Evolutionary conservation across 495 filamentous ascomycete genomes (phyloP).

Genomic region (Aspergillus bridgeri): DNA sequence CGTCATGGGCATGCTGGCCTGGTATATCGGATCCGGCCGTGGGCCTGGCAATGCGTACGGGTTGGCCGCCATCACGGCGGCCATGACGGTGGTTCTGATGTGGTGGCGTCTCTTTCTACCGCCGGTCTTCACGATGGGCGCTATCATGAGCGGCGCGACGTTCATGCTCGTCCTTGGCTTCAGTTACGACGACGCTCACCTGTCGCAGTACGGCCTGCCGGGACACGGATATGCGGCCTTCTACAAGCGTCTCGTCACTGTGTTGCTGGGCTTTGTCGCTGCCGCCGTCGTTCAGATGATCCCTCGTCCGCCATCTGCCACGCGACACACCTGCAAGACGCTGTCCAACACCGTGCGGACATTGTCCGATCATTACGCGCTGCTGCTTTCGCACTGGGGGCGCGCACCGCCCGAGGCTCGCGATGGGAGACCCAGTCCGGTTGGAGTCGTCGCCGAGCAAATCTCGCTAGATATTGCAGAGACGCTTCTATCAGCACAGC

Average conservation of each 20-base stretch:
- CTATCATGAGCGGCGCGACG: constrained; percentile 37
- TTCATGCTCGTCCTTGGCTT: constrained; percentile 35
- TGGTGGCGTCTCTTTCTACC: constrained; percentile 36
- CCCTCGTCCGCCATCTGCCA: constrained; percentile 39
- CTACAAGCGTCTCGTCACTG: constrained; percentile 37
- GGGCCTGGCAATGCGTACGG: constrained; percentile 39
- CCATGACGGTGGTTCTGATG: constrained; percentile 27
- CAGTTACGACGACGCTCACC: constrained; percentile 35
- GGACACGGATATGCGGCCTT: constrained; percentile 39
- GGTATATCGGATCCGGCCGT: constrained; percentile 42
- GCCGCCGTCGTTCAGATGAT: constrained; percentile 38
- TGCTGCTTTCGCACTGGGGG: constrained; percentile 37
- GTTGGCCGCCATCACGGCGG: constrained; percentile 34
- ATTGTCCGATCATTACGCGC: constrained; percentile 40
- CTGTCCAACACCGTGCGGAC: constrained; percentile 34
- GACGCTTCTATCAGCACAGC: constrained; percentile 23
- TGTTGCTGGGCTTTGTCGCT: constrained; percentile 34
- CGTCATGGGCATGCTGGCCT: constrained; percentile 34
- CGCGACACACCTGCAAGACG: constrained; percentile 35
- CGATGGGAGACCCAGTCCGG: constrained; percentile 2
- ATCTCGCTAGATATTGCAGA: constrained; percentile 29
- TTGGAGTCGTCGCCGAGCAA: constrained; percentile 25
- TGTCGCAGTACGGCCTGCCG: constrained; percentile 34
- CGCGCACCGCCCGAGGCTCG: neutral
- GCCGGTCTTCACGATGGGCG: constrained; percentile 21